Evolutionary conservation across 148 eudicot genomes (phyloP).

Genomic region (Camellia sinensis): DNA sequence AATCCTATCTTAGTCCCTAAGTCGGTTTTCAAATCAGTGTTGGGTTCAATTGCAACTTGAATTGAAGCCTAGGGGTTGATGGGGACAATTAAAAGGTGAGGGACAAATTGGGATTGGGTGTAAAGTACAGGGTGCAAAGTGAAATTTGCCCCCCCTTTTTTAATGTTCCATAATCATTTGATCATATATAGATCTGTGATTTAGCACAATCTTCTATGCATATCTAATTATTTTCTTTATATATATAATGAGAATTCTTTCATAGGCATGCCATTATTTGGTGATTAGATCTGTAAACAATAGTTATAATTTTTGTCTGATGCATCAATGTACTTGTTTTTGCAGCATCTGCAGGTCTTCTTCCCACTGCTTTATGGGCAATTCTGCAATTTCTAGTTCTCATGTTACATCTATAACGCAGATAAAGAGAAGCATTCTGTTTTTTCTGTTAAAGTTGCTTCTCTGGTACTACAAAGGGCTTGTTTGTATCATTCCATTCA

Average conservation of each 20-base stretch:
- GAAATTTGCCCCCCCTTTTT: no score
- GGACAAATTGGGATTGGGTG: no score
- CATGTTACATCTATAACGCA: constrained; percentile 39
- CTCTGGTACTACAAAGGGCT: constrained; percentile 26
- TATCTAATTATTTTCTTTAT: not conserved
- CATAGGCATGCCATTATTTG: not conserved
- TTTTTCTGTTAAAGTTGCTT: constrained; percentile 28
- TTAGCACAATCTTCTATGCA: not conserved
- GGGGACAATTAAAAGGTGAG: no score
- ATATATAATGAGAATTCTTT: not conserved
- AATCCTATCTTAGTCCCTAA: no score
- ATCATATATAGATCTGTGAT: not conserved
- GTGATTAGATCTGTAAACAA: not conserved
- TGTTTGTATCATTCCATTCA: constrained; percentile 31
- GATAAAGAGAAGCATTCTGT: constrained; percentile 24
- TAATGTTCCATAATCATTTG: not conserved
- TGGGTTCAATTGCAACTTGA: no score
- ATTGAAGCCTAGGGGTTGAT: no score
- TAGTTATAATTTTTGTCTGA: not conserved
- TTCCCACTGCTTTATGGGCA: constrained; percentile 36
- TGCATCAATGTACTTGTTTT: constrained; percentile 13
- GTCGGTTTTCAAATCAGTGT: no score
- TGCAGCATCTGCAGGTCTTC: constrained; percentile 60
- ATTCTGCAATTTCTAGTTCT: constrained; percentile 41
- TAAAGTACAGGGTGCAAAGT: no score